Percentiles rank a stretch among this genome's conserved stretches.
These are phyloP conservation scores for Chrysoporthe puriensis DNA, from an alignment of 2,329 filamentous ascomycete species.

Conservation along the genomic window DNA sequence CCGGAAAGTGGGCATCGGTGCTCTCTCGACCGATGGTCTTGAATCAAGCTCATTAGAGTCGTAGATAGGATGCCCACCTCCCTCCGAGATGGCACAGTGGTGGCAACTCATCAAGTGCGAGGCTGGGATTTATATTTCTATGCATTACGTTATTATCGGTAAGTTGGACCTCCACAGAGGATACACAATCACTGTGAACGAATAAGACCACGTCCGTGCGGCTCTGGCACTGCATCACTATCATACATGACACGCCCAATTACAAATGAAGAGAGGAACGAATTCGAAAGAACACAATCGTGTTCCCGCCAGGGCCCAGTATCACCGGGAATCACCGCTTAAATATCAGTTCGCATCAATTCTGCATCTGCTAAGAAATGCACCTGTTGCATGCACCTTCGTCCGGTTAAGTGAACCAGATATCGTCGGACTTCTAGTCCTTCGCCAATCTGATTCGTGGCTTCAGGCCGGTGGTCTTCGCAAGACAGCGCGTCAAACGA, in stretches of 20 bases:
- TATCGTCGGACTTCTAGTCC: background rate
- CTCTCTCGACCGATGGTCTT: too few relatives aligned
- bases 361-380: background rate
- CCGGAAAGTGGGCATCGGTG: too few relatives aligned
- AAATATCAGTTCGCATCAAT: background rate
- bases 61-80: too few relatives aligned
- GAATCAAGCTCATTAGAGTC: too few relatives aligned
- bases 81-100: too few relatives aligned
- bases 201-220: background rate
- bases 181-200: background rate
- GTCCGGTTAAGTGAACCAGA: background rate
- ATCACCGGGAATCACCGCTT: background rate
- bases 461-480: background rate
- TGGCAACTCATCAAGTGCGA: too few relatives aligned
- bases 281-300: background rate
- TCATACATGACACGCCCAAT: background rate
- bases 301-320: background rate
- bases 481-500: background rate
- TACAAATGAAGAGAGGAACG: background rate
- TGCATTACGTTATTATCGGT: too few relatives aligned
- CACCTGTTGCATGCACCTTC: background rate
- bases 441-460: background rate
- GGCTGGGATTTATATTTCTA: too few relatives aligned
- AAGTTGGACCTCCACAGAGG: too few relatives aligned
- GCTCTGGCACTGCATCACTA: background rate